Evolutionary conservation across 495 filamentous ascomycete genomes (phyloP).

Genomic region (Neurospora sp.): DNA sequence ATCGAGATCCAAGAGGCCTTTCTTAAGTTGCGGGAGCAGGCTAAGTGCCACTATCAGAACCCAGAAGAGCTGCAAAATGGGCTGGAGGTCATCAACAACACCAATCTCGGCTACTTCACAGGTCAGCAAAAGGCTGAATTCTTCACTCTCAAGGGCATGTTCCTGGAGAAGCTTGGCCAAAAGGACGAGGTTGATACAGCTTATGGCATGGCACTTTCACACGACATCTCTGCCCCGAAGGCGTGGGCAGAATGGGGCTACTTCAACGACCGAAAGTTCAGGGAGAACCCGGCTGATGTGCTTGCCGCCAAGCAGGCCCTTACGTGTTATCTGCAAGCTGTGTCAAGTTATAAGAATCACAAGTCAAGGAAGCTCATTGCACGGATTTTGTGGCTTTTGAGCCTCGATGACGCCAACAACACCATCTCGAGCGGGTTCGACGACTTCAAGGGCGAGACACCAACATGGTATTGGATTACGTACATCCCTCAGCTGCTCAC

Average conservation of each 20-base stretch:
- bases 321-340: constrained; percentile 92
- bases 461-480: constrained; percentile 99
- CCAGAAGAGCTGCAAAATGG: constrained; percentile 81
- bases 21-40: constrained; percentile 92
- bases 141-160: constrained; percentile 99
- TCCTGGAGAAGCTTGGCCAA: constrained; percentile 83
- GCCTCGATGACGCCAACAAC: constrained; percentile 79
- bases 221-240: constrained; percentile 89
- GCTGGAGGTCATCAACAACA: constrained; percentile 98
- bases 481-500: constrained; percentile 94
- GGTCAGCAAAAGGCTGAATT: constrained; percentile 96
- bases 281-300: constrained; percentile 70
- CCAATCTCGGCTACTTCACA: constrained; percentile 96
- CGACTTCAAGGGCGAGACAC: constrained; percentile 89
- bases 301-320: constrained; percentile 79
- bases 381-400: constrained; percentile 91
- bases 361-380: constrained; percentile 95
- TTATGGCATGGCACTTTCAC: constrained; percentile 88
- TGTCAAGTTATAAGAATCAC: constrained; percentile 88
- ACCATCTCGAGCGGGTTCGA: constrained; percentile 74
- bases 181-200: constrained; percentile 86
- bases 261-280: constrained; percentile 93
- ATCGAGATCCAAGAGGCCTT: constrained; percentile 99
- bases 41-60: constrained; percentile 97
- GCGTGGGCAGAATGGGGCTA: constrained; percentile 99